Percentiles rank a stretch among this genome's conserved stretches.
phyloP scores from a whole-genome alignment of 345 rosid species.

The Geranium brycei region DNA sequence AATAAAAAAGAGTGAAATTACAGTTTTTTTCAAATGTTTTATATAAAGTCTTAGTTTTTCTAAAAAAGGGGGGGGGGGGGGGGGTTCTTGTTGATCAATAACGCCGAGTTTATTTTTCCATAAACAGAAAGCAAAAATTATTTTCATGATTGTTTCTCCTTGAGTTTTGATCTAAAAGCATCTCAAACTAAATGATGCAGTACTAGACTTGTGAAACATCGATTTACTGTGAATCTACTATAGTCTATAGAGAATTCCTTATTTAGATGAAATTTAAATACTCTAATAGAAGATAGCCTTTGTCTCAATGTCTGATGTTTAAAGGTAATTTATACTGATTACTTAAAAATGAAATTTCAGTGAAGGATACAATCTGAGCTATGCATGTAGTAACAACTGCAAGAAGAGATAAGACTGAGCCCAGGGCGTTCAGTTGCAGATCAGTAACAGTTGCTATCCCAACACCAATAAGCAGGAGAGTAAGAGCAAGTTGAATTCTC shows the following conservation, averaged over 20 bases:
- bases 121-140: too few species aligned
- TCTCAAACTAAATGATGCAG: neutral
- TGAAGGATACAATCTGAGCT: conserved; percentile 95
- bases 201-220: neutral
- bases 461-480: conserved; percentile 90
- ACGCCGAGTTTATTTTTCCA: too few species aligned
- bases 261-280: neutral
- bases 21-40: too few species aligned
- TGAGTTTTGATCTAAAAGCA: neutral
- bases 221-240: too few species aligned
- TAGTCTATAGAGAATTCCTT: too few species aligned
- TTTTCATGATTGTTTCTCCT: too few species aligned
- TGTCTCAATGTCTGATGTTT: neutral
- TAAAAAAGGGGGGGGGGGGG: too few species aligned
- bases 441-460: conserved; percentile 99
- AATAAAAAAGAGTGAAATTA: too few species aligned
- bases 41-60: too few species aligned
- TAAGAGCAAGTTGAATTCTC: conserved; percentile 63
- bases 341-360: neutral
- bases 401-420: conserved; percentile 80
- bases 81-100: too few species aligned
- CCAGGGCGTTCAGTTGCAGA: conserved; percentile 91
- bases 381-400: conserved; percentile 93
- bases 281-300: neutral
- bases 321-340: neutral